A percentile compares a stretch with the other conserved stretches of the same genome.
Evolutionary conservation across 345 rosid species (phyloP).

Genomic region (Gossypium mustelinum): DNA sequence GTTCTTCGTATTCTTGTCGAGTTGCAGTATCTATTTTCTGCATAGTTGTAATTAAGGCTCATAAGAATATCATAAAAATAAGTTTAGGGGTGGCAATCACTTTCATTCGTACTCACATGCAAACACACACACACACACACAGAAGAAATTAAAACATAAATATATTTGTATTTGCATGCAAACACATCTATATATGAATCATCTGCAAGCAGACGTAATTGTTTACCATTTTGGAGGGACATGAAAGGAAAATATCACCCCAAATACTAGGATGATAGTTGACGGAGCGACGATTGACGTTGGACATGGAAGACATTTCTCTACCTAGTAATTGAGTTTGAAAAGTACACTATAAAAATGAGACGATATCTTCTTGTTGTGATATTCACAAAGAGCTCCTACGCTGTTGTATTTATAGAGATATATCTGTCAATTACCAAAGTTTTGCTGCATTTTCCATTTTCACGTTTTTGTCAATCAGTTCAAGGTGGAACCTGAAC

Average conservation of each 20-base stretch:
- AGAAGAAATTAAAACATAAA: no score
- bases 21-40: constrained; percentile 2
- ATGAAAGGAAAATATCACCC: background rate
- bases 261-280: background rate
- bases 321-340: background rate
- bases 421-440: background rate
- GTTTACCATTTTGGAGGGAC: background rate
- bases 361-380: no score
- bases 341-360: no score
- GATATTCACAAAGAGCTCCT: background rate
- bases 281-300: background rate
- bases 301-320: constrained; percentile 1
- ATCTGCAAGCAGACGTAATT: background rate
- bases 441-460: background rate
- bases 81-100: no score
- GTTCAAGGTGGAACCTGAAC: no score
- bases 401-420: background rate
- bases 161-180: background rate
- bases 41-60: background rate
- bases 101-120: no score
- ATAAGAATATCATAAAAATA: no score
- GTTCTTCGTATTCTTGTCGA: background rate
- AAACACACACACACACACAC: no score
- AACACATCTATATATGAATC: background rate
- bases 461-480: background rate